A percentile compares a stretch with the other conserved stretches of the same genome.
These are phyloP conservation scores for Candida germanica DNA, from an alignment of 805 yeast genomes.

Conservation along the genomic window DNA sequence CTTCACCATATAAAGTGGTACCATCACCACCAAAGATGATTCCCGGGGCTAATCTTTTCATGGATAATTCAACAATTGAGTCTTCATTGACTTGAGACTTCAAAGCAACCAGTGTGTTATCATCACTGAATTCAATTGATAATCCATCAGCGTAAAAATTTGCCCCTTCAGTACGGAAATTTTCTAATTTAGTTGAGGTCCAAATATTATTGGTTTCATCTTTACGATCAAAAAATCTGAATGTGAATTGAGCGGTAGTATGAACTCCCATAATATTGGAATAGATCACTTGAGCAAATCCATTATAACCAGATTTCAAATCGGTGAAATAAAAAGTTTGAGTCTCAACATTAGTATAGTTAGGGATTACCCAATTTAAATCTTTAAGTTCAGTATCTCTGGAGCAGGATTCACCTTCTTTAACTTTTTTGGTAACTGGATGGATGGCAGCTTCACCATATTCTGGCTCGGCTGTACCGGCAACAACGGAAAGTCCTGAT, in stretches of 20 bases:
- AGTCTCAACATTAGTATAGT: conserved; percentile 89
- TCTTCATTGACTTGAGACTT: conserved; percentile 66
- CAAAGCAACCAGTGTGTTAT: conserved; percentile 45
- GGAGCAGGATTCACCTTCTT: conserved; percentile 41
- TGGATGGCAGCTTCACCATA: conserved; percentile 92
- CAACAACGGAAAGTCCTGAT: conserved; percentile 86
- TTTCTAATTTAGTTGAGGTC: conserved; percentile 89
- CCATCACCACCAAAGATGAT: conserved; percentile 91
- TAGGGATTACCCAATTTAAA: conserved; percentile 70
- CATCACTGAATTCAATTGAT: conserved; percentile 59
- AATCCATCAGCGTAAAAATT: conserved; percentile 78
- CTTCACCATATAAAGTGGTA: conserved; percentile 80
- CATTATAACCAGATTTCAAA: conserved; percentile 59
- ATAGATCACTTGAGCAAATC: conserved; percentile 93
- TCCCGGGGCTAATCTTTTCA: conserved; percentile 67
- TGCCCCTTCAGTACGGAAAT: conserved; percentile 68
- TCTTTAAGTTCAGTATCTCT: conserved; percentile 63
- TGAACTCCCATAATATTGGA: conserved; percentile 87
- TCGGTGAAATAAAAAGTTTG: conserved; percentile 85
- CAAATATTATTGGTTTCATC: conserved; percentile 55
- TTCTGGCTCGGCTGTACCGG: conserved; percentile 97
- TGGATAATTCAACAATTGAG: conserved; percentile 64
- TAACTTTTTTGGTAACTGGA: conserved; percentile 64
- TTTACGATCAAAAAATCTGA: conserved; percentile 63
- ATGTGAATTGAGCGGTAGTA: conserved; percentile 91